Evolutionary conservation across 768 basidiomycete genomes (phyloP).

Genomic region (Rhizopogon vinicolor): DNA sequence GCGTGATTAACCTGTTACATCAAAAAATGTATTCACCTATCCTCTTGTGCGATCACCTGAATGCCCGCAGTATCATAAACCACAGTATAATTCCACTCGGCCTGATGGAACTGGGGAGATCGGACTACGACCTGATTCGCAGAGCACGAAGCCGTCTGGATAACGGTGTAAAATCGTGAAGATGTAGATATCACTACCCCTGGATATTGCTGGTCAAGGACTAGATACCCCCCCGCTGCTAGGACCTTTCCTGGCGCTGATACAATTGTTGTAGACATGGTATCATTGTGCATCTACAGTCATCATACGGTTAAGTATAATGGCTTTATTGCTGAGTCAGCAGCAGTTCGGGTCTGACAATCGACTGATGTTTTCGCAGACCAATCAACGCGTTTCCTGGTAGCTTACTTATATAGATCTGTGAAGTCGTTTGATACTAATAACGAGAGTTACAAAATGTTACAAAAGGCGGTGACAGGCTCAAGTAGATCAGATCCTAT

Average conservation of each 20-base stretch:
- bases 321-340: conserved; percentile 21
- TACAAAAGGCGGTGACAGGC: too few species aligned
- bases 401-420: too few species aligned
- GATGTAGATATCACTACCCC: conserved; percentile 91
- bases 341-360: neutral
- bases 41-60: conserved; percentile 16
- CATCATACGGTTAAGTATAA: neutral
- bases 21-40: conserved; percentile 12
- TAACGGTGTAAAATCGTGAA: conserved; percentile 87
- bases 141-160: conserved; percentile 34
- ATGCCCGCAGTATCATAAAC: conserved; percentile 25
- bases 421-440: too few species aligned
- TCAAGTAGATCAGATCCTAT: too few species aligned
- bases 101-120: conserved; percentile 88
- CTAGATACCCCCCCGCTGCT: conserved; percentile 93
- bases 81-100: conserved; percentile 71
- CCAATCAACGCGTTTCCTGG: too few species aligned
- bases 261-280: conserved; percentile 61
- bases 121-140: conserved; percentile 58
- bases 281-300: neutral
- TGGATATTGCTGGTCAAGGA: conserved; percentile 81
- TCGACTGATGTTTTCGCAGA: too few species aligned
- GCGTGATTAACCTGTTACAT: neutral
- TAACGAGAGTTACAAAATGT: too few species aligned
- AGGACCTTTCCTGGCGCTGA: conserved; percentile 96